Evolutionary conservation across 1,284 basidiomycete genomes (phyloP).

Genomic region (Sporisorium exsertum): DNA sequence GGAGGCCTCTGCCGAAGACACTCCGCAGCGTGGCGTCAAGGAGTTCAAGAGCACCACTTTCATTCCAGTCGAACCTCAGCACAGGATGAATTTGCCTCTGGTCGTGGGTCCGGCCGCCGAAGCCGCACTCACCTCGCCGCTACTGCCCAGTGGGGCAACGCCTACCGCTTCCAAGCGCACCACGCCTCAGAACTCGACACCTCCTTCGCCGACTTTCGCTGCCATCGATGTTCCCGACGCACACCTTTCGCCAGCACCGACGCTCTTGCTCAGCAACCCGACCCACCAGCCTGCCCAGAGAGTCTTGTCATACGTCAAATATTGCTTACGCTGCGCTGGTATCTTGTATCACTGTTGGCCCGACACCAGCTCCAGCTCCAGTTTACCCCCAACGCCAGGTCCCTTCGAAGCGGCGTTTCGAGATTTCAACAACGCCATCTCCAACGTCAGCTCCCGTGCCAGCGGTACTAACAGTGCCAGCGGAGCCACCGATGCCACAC

Average conservation of each 20-base stretch:
- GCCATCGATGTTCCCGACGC: constrained; percentile 13
- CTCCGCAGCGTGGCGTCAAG: constrained; percentile 44
- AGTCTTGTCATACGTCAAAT: constrained; percentile 65
- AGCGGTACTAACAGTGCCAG: too few species aligned
- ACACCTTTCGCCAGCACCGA: constrained; percentile 41
- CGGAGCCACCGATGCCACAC: constrained; percentile 8
- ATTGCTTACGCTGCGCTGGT: constrained; percentile 73
- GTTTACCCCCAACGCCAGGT: constrained; percentile 35
- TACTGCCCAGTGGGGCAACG: constrained; percentile 40
- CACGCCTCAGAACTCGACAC: constrained; percentile 38
- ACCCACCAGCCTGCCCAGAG: constrained; percentile 55
- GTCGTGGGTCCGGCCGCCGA: constrained; percentile 52
- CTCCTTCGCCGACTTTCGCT: constrained; percentile 23
- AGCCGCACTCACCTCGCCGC: constrained; percentile 38
- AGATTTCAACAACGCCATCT: constrained; percentile 29
- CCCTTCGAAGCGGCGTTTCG: constrained; percentile 42
- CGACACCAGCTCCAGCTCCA: constrained; percentile 47
- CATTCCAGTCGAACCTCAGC: constrained; percentile 70
- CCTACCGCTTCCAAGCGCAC: constrained; percentile 39
- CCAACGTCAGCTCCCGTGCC: constrained; percentile 5
- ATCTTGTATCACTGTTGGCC: constrained; percentile 72
- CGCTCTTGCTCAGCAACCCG: constrained; percentile 59
- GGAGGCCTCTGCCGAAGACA: constrained; percentile 40
- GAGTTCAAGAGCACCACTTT: constrained; percentile 73
- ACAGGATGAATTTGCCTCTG: constrained; percentile 71